phyloP scores from a whole-genome alignment of 1,284 basidiomycete species.

The Tylopilus sp. region DNA sequence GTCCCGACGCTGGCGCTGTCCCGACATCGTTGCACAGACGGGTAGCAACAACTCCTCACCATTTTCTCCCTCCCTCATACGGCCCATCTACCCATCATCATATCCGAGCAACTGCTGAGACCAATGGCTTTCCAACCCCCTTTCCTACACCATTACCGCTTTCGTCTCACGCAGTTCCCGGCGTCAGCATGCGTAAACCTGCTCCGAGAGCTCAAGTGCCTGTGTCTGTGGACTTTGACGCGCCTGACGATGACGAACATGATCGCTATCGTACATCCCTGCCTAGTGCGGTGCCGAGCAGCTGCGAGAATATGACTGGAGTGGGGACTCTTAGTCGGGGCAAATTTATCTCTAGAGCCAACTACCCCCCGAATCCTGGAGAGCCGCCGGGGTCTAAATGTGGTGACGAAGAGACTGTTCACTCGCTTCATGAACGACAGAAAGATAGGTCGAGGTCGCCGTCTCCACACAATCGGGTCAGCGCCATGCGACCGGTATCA shows the following conservation, averaged over 20 bases:
- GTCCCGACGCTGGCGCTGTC: constrained; percentile 21
- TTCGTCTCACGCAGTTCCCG: constrained; percentile 22
- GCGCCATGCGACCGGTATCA: constrained; percentile 28
- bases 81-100: constrained; percentile 19
- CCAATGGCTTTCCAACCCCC: constrained; percentile 19
- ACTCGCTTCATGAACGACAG: constrained; percentile 15
- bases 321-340: constrained; percentile 44
- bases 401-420: constrained; percentile 15
- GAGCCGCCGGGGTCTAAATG: constrained; percentile 8
- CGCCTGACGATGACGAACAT: constrained; percentile 34
- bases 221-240: constrained; percentile 48
- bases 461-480: constrained; percentile 27
- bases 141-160: constrained; percentile 12
- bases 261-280: constrained; percentile 40
- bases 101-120: constrained; percentile 20
- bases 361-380: constrained; percentile 10
- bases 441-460: constrained; percentile 25
- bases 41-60: constrained; percentile 31
- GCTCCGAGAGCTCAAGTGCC: constrained; percentile 60
- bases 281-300: constrained; percentile 48
- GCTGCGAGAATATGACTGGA: constrained; percentile 57
- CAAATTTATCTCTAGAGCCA: constrained; percentile 25
- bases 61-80: constrained; percentile 21
- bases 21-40: constrained; percentile 33
- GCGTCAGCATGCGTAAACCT: constrained; percentile 46